Conservation (phyloP, 805 yeast species). For the Candida broadrunensis region DNA sequence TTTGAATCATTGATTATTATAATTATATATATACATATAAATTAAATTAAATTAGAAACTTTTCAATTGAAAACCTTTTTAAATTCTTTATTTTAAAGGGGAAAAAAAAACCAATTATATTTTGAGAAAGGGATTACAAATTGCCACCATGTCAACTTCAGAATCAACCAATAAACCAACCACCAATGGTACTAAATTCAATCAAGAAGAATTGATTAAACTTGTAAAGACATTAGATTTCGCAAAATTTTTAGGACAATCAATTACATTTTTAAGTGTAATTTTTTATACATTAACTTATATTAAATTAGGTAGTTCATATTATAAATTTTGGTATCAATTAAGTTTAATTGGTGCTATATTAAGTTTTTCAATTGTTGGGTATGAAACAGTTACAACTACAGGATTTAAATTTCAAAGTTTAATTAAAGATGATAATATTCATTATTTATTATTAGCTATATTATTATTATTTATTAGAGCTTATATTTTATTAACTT, state of each 20-base stretch:
- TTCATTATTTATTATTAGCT: conserved; percentile 63
- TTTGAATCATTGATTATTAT: too few species aligned
- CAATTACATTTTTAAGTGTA: conserved; percentile 29
- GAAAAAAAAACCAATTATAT: too few species aligned
- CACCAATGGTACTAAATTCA: conserved; percentile 2
- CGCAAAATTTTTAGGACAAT: conserved; percentile 65
- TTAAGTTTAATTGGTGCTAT: conserved; percentile 61
- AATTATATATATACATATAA: too few species aligned
- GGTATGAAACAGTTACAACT: conserved; percentile 50
- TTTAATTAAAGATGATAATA: conserved; percentile 54
- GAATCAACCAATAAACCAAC: conserved; percentile 1
- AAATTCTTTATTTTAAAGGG: too few species aligned
- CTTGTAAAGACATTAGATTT: conserved; percentile 53
- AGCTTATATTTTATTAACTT: conserved; percentile 57
- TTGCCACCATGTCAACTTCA: not conserved
- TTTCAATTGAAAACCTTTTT: too few species aligned
- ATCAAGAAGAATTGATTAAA: conserved; percentile 7
- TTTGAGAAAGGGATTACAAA: too few species aligned
- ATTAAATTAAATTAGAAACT: too few species aligned
- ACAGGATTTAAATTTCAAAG: conserved; percentile 18
- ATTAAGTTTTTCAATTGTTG: conserved; percentile 72
- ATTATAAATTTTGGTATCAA: conserved; percentile 47
- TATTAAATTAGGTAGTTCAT: conserved; percentile 21
- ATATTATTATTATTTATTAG: conserved; percentile 51
- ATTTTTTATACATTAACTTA: conserved; percentile 32